A percentile compares a stretch with the other conserved stretches of the same genome.
Evolutionary conservation across 805 yeast genomes (phyloP).

Genomic region (Metschnikowia noctiluminum): DNA sequence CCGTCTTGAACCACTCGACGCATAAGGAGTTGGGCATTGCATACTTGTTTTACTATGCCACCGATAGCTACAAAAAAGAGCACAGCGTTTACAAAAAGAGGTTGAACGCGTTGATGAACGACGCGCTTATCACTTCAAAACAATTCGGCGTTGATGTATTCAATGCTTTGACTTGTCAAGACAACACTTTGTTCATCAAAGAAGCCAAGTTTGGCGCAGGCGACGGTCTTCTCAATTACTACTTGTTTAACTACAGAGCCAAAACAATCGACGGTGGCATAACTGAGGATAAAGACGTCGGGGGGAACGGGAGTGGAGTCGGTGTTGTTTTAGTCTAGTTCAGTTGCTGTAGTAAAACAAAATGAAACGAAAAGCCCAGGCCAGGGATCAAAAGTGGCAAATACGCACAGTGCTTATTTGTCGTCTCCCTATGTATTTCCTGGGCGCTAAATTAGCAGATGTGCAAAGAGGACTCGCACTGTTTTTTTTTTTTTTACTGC

Average conservation of each 20-base stretch:
- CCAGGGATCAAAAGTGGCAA: too few species aligned
- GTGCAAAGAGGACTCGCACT: background rate
- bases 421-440: too few species aligned
- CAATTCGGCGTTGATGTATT: slow-evolving; percentile 76
- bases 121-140: slow-evolving; percentile 75
- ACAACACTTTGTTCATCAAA: slow-evolving; percentile 78
- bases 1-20: slow-evolving; percentile 63
- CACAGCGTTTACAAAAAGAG: slow-evolving; percentile 52
- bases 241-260: slow-evolving; percentile 85
- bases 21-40: slow-evolving; percentile 79
- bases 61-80: slow-evolving; percentile 41
- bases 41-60: slow-evolving; percentile 84
- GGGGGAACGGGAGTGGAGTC: slow-evolving; percentile 66
- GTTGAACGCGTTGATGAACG: slow-evolving; percentile 58
- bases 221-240: slow-evolving; percentile 88
- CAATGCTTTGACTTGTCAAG: slow-evolving; percentile 89
- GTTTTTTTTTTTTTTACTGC: too few species aligned
- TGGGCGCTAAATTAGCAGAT: too few species aligned
- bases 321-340: slow-evolving; percentile 80
- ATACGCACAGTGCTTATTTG: too few species aligned
- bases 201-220: slow-evolving; percentile 88
- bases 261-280: slow-evolving; percentile 82
- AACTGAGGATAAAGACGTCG: slow-evolving; percentile 51
- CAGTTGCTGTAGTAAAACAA: background rate
- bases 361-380: too few species aligned